These are phyloP conservation scores for Limonium bicolor DNA, from an alignment of 148 eudicot species.

Conservation along the genomic window DNA sequence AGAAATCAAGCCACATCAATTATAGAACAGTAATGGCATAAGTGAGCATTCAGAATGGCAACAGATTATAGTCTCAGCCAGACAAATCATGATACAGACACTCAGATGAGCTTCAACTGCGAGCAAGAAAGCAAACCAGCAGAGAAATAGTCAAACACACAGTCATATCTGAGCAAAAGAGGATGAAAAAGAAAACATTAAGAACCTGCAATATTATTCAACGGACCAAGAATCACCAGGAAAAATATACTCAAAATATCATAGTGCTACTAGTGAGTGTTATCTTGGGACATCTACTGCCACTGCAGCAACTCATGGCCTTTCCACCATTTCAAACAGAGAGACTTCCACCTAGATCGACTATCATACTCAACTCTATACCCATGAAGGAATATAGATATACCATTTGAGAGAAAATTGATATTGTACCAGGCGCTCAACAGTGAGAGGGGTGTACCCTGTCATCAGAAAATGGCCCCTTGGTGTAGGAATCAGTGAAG, in stretches of 20 bases:
- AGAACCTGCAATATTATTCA: too few relatives aligned
- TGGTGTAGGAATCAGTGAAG: constrained; percentile 94
- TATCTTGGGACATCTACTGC: neutral
- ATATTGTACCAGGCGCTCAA: constrained; percentile 83
- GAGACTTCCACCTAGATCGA: neutral
- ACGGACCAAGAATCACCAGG: too few relatives aligned
- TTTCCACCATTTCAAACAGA: neutral
- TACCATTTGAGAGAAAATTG: neutral
- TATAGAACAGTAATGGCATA: neutral
- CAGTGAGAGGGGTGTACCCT: constrained; percentile 95
- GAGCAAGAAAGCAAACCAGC: neutral
- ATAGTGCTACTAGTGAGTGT: neutral
- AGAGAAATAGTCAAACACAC: neutral
- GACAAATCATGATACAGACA: neutral
- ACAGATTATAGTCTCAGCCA: neutral
- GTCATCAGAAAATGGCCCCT: constrained; percentile 98
- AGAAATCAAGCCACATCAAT: neutral
- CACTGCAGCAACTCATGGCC: neutral
- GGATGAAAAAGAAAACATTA: too few relatives aligned
- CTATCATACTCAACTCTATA: neutral
- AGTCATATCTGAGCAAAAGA: too few relatives aligned
- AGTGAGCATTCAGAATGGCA: neutral
- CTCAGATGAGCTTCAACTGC: neutral
- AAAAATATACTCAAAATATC: neutral
- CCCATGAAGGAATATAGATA: neutral